Evolutionary conservation across 2,329 filamentous ascomycete species (phyloP), one percentile per base, ranked within the genome.

Genomic region (Fonsecaea monophora): DNA sequence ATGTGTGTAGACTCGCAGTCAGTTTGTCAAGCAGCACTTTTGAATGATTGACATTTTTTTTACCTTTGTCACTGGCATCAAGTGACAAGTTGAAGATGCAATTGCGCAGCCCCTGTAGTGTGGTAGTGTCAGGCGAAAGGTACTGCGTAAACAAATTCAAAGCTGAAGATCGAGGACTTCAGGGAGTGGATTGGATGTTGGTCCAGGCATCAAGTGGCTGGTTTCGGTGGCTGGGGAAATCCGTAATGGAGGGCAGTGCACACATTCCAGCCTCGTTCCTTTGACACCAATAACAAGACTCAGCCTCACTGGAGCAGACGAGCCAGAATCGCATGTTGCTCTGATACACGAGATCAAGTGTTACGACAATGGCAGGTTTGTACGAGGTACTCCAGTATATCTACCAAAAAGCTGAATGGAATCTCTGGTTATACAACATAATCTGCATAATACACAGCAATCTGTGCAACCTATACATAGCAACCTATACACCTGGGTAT

Each of bases 131-230:
- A 12, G 30, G 45, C 48, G 35, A 37, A 25, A n/a, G 10, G n/a
- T 54, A 15, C 42, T 32, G 30, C 30, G 30, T 32, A 32, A 32
- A 32, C 30, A 32, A 54, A 35, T 35, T 48, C 62, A 60, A 55
- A 40, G 59, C 59, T 54, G 59, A 61, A 61, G 30, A 18, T 32
- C 48, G 45, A 53, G 12, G 21, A 48, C 30, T 55, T 15, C 2
- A 21, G n/a, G n/a, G 25, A 10, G 50, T 37, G 53, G 53, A 48
- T 56, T 56, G 60, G 60, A 58, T 32, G n/a, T 35, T 38, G n/a
- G 10, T 38, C 38, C 55, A 64, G 62, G 62, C 62, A 53, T 48
- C 42, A 50, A 59, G 55, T 64, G 54, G 55, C 60, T 56, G 45
- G 45, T 60, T 37, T 37, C 10, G 34, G 42, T 60, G 57, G 40